Percentiles rank a stretch among this genome's conserved stretches.
phyloP scores from a whole-genome alignment of 352 stramenopile genomes.

The Globisporangium cederbergense region DNA sequence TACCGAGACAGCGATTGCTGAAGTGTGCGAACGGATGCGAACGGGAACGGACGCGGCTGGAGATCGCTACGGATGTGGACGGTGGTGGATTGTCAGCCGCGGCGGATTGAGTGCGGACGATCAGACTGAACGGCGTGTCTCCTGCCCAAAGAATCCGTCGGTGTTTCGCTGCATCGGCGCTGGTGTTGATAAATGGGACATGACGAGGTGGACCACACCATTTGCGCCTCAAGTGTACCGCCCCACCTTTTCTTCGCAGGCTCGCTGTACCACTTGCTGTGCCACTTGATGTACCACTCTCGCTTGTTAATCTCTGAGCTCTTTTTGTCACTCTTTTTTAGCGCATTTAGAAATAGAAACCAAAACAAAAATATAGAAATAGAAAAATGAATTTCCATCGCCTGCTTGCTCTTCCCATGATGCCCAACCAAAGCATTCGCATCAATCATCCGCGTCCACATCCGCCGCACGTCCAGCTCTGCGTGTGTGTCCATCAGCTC shows the following conservation, averaged over 20 bases:
- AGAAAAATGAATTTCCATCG: not conserved
- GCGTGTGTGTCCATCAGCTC: not conserved
- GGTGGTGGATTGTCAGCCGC: slow-evolving; percentile 3
- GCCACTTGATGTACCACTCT: no score
- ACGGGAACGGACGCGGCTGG: not conserved
- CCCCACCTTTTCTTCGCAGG: no score
- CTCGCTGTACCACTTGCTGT: no score
- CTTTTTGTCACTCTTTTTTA: not conserved
- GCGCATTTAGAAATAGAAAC: not conserved
- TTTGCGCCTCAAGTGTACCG: not conserved
- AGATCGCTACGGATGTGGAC: not conserved
- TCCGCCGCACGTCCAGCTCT: not conserved
- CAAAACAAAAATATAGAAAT: not conserved
- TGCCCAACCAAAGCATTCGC: slow-evolving; percentile 1
- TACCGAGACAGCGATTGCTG: not conserved
- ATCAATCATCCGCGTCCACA: not conserved
- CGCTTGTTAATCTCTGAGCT: no score
- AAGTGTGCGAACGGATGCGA: not conserved
- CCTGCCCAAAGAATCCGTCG: slow-evolving; percentile 10
- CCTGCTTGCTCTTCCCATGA: not conserved
- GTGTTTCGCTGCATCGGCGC: not conserved
- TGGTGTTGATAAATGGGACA: no score
- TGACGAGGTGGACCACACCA: no score
- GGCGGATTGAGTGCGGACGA: not conserved
- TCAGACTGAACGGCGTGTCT: slow-evolving; percentile 1